Conservation (phyloP, 148 eudicot genomes). For the Vaccinium darrowii region DNA sequence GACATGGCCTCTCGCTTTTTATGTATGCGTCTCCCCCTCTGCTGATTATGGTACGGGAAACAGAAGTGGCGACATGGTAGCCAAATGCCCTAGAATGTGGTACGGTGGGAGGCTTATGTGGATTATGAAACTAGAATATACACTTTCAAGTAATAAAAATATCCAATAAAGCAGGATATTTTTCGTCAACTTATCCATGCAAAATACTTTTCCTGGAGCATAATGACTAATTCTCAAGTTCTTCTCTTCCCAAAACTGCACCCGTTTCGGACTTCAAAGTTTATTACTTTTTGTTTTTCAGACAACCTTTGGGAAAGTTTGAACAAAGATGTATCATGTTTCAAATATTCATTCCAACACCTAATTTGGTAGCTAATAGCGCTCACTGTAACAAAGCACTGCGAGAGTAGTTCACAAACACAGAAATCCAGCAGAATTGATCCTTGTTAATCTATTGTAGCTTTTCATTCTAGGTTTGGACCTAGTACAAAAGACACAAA, state of each 20-base stretch:
- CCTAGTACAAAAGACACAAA: not conserved
- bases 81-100: not conserved
- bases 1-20: no score
- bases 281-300: not conserved
- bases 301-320: not conserved
- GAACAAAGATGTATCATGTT: not conserved
- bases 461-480: no score
- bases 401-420: no score
- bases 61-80: not conserved
- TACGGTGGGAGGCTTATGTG: not conserved
- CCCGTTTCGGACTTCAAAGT: not conserved
- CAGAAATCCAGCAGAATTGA: no score
- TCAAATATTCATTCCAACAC: not conserved
- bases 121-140: not conserved
- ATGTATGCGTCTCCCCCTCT: no score
- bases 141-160: not conserved
- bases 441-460: no score
- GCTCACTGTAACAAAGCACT: not conserved
- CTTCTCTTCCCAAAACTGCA: not conserved
- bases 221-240: not conserved
- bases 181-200: not conserved
- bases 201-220: not conserved
- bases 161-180: not conserved
- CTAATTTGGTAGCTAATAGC: not conserved
- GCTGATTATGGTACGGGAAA: not conserved